A percentile compares a stretch with the other conserved stretches of the same genome.
Conservation (phyloP, 345 rosid species). For the Hibiscus tridactylites region DNA sequence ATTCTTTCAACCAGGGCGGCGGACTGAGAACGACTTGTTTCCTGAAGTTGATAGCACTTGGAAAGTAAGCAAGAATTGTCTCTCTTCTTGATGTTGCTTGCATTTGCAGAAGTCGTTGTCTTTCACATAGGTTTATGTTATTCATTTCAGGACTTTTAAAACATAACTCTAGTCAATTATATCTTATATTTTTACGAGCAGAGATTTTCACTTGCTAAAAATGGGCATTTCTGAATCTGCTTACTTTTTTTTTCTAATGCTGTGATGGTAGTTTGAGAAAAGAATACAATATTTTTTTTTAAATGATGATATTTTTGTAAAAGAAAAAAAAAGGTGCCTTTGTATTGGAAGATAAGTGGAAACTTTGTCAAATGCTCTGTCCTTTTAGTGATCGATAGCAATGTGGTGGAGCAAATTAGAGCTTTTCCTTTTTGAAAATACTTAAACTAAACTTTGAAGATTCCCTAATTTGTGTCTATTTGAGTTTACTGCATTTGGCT, state of each 20-base stretch:
- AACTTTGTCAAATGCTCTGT: neutral
- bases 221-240: neutral
- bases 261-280: neutral
- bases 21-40: slow-evolving; percentile 63
- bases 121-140: neutral
- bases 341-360: neutral
- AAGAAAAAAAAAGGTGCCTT: neutral
- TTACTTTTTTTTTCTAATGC: neutral
- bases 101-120: neutral
- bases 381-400: neutral
- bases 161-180: neutral
- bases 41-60: slow-evolving; percentile 94
- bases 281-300: neutral
- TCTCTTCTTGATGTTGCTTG: slow-evolving; percentile 2
- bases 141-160: neutral
- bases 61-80: slow-evolving; percentile 53
- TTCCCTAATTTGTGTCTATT: neutral
- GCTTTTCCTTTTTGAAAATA: neutral
- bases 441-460: neutral
- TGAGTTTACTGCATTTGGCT: neutral
- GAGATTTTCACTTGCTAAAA: neutral
- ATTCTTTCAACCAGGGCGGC: slow-evolving; percentile 38
- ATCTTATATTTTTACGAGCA: neutral
- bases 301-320: neutral
- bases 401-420: neutral